Evolutionary conservation across 352 stramenopile species (phyloP), one percentile per base, ranked within the genome.

Genomic region (Pythium volutum): DNA sequence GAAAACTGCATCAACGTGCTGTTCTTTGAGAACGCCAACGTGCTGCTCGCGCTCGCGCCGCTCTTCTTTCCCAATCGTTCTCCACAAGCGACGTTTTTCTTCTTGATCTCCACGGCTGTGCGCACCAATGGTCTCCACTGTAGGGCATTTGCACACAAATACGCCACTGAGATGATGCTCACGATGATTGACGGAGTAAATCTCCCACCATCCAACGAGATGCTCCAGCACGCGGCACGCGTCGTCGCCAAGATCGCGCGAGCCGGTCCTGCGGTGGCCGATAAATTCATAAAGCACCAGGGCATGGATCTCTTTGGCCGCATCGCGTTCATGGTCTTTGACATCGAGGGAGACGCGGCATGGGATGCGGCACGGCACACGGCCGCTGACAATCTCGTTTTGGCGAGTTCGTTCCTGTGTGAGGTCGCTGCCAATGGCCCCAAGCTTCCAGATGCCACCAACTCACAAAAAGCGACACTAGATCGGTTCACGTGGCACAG

Each of bases 1-100:
- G 67, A 73, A 25, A 73, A 75, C 56, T 77, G 64, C 11, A 58
- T 77, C 51, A 75, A 75, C 47, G 43, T 64, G 9, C 39, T 77
- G 3, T 77, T 77, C 29, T 61, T 74, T 11, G 70, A 75, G 39
- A 73, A 73, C 41, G 42, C 49, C 4, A 67, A 75, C 55, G 54
- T 67, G 14, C 59, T 77, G 11, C 25, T 77, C 14, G 62, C 46
- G 14, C 48, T 77, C 4, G 66, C 57, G 25, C 39, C 50, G 0
- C 38, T 55, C 12, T 62, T 64, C 14, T 75, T 62, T 18, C 70
- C 70, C 16, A 1, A 29, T 1, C 67, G 63, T 7, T 72, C 47
- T 27, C 22, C 51, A 1, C 27, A 26, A 3, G 55, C 67, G 9
- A 75, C 55, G 18, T 77, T 64, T 29, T 75, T 75, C 60, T 67